Evolutionary conservation across 768 basidiomycete species (phyloP).

Genomic region (Mycena capillaripes): DNA sequence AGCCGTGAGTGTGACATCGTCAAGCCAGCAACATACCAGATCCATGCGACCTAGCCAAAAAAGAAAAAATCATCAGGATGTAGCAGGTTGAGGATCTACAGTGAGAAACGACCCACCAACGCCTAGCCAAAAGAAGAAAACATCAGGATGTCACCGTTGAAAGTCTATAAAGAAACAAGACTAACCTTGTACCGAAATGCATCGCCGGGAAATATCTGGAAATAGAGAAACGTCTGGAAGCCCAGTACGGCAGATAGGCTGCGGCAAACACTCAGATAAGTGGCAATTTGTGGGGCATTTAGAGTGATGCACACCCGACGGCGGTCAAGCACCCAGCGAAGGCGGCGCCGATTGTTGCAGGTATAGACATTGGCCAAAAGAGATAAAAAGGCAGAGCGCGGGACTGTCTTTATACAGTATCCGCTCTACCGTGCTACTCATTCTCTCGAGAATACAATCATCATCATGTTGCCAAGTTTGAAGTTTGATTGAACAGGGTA

Average conservation of each 20-base stretch:
- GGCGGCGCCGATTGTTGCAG: conserved; percentile 6
- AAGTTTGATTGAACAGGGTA: background rate
- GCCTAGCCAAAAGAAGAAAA: no score
- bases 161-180: no score
- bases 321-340: conserved; percentile 19
- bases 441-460: background rate
- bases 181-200: conserved; percentile 15
- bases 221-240: conserved; percentile 30
- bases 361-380: background rate
- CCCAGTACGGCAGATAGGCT: conserved; percentile 28
- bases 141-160: no score
- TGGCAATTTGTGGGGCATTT: background rate
- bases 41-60: conserved; percentile 21
- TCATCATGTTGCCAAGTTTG: background rate
- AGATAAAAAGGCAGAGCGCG: background rate
- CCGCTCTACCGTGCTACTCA: background rate
- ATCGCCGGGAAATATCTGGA: conserved; percentile 28
- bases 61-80: background rate
- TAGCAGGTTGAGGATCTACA: no score
- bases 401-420: background rate
- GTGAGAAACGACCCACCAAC: conserved; percentile 15
- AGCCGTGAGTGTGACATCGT: background rate
- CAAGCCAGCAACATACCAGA: conserved; percentile 16
- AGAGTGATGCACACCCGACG: conserved; percentile 12
- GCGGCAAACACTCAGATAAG: background rate